Evolutionary conservation across 495 filamentous ascomycete genomes (phyloP).

Genomic region (Pyrenula aspistea): DNA sequence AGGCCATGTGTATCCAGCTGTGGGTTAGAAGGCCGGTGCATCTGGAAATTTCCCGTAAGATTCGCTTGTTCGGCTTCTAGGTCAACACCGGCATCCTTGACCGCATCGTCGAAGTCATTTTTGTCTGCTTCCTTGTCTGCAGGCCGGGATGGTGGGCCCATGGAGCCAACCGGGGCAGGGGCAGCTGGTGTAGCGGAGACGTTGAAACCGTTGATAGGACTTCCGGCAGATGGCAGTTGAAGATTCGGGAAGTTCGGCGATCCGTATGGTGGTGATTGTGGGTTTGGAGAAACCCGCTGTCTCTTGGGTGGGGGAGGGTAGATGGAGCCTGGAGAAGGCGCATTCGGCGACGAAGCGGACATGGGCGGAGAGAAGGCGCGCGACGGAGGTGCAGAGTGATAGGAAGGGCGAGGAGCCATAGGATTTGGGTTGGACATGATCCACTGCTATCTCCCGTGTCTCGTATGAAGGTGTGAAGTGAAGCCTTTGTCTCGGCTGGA

Average conservation of each 20-base stretch:
- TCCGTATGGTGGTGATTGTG: conserved; percentile 21
- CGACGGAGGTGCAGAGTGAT: conserved; percentile 9
- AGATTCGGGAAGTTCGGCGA: conserved; percentile 36
- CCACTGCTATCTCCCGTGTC: background rate
- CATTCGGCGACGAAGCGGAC: conserved; percentile 34
- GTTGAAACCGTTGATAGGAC: conserved; percentile 3
- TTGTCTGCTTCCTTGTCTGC: conserved; percentile 56
- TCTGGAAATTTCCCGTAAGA: conserved; percentile 40
- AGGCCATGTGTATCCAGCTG: conserved; percentile 34
- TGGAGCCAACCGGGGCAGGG: conserved; percentile 38
- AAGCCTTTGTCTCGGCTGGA: background rate
- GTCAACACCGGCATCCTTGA: conserved; percentile 71
- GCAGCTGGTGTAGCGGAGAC: conserved; percentile 14
- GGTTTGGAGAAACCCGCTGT: conserved; percentile 55
- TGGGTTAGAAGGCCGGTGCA: conserved; percentile 29
- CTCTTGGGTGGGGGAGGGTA: conserved; percentile 49
- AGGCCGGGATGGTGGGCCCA: conserved; percentile 75
- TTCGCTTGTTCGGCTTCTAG: conserved; percentile 70
- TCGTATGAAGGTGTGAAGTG: conserved; percentile 10
- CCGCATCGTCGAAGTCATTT: conserved; percentile 61
- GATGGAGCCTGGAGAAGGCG: conserved; percentile 24
- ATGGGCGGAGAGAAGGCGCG: conserved; percentile 44
- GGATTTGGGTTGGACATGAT: background rate
- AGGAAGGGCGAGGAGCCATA: background rate
- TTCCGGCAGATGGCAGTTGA: conserved; percentile 17